Conservation (phyloP, 805 yeast genomes). For the Hanseniaspora occidentalis region DNA sequence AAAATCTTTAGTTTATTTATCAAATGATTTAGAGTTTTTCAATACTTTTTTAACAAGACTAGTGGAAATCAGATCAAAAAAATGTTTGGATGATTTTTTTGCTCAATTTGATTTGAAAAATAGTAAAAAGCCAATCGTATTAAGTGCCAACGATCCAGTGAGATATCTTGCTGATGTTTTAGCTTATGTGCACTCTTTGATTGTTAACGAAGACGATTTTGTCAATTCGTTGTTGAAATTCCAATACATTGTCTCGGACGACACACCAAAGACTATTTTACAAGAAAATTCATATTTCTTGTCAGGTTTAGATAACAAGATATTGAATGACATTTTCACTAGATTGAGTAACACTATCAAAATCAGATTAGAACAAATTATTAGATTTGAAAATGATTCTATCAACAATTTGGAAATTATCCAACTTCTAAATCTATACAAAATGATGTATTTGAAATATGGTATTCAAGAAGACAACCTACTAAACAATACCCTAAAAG, state of each 20-base stretch:
- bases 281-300: constrained; percentile 14
- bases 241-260: constrained; percentile 14
- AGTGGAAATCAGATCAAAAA: constrained; percentile 56
- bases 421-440: constrained; percentile 55
- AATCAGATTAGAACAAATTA: constrained; percentile 54
- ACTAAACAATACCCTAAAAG: constrained; percentile 12
- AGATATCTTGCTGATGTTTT: constrained; percentile 77
- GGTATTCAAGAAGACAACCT: constrained; percentile 20
- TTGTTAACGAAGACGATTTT: constrained; percentile 78
- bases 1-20: constrained; percentile 23
- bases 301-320: constrained; percentile 16
- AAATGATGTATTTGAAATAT: constrained; percentile 44
- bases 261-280: constrained; percentile 10
- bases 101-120: constrained; percentile 33
- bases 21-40: constrained; percentile 37
- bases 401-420: constrained; percentile 43
- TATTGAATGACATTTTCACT: constrained; percentile 21
- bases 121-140: constrained; percentile 36
- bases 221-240: constrained; percentile 48
- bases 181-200: constrained; percentile 76
- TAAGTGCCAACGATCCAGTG: constrained; percentile 67
- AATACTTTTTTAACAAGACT: constrained; percentile 49
- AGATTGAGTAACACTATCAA: constrained; percentile 36
- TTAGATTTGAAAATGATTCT: constrained; percentile 52
- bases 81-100: constrained; percentile 54